Conservation (phyloP, 352 stramenopile genomes). For the Phytopythium mirpurense region DNA sequence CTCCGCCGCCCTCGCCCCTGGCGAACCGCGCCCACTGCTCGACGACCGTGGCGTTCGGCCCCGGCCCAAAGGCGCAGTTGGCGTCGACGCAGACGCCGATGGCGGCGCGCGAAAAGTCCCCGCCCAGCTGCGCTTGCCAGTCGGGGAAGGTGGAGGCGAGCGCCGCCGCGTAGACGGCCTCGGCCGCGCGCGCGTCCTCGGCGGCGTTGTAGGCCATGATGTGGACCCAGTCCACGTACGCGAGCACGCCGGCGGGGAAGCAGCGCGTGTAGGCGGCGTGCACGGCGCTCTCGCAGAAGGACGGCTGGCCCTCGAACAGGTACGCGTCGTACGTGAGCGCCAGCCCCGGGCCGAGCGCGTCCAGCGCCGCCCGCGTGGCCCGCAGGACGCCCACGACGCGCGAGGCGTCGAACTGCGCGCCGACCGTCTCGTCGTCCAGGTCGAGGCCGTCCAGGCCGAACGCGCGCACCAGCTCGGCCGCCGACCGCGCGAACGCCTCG, state of each 20-base stretch:
- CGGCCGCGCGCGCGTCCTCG: constrained; percentile 28
- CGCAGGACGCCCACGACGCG: constrained; percentile 41
- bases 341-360: constrained; percentile 19
- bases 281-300: constrained; percentile 40
- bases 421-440: constrained; percentile 71
- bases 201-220: constrained; percentile 85
- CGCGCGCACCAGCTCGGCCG: constrained; percentile 38
- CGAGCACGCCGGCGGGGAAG: constrained; percentile 44
- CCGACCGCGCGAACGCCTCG: constrained; percentile 43
- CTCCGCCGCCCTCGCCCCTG: constrained; percentile 21
- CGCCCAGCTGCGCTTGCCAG: constrained; percentile 39
- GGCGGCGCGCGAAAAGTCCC: constrained; percentile 42
- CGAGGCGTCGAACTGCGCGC: constrained; percentile 43
- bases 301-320: constrained; percentile 51
- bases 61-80: constrained; percentile 60
- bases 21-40: constrained; percentile 41
- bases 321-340: constrained; percentile 73
- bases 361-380: constrained; percentile 37
- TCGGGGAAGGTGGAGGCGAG: constrained; percentile 47
- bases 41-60: constrained; percentile 51
- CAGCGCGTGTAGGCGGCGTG: constrained; percentile 46
- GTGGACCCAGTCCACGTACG: constrained; percentile 72
- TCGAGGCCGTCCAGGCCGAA: constrained; percentile 73
- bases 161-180: constrained; percentile 45
- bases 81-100: constrained; percentile 47